A percentile compares a stretch with the other conserved stretches of the same genome.
phyloP scores from a whole-genome alignment of 2,329 filamentous ascomycete species.

The Bipolaris victoriae region DNA sequence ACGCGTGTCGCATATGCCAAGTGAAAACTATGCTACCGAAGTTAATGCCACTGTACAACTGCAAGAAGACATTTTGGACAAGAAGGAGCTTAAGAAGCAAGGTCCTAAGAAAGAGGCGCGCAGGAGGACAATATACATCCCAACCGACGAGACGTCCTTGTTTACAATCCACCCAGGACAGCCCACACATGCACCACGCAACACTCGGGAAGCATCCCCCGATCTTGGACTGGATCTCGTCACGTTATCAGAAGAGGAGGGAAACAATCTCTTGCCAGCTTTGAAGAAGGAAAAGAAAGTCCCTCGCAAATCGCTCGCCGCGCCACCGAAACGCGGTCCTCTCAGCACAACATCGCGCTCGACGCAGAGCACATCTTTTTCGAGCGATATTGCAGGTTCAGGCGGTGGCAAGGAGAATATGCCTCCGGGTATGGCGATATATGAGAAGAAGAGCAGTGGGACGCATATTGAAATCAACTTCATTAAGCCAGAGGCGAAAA shows the following conservation, averaged over 20 bases:
- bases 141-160: constrained; percentile 58
- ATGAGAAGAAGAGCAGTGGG: constrained; percentile 33
- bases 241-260: constrained; percentile 48
- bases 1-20: constrained; percentile 45
- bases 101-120: constrained; percentile 50
- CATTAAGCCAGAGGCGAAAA: constrained; percentile 35
- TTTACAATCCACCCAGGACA: constrained; percentile 60
- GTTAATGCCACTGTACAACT: constrained; percentile 39
- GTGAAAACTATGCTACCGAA: constrained; percentile 32
- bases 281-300: constrained; percentile 43
- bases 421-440: constrained; percentile 56
- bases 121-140: constrained; percentile 59
- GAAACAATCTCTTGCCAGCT: constrained; percentile 35
- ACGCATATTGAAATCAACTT: constrained; percentile 44
- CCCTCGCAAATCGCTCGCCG: constrained; percentile 52
- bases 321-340: constrained; percentile 57
- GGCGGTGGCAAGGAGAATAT: constrained; percentile 69
- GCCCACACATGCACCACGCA: constrained; percentile 33
- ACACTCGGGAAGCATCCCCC: constrained; percentile 41
- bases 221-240: constrained; percentile 48
- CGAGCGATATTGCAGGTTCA: constrained; percentile 57
- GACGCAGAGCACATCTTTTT: constrained; percentile 51
- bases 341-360: constrained; percentile 52
- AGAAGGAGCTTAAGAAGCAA: constrained; percentile 40
- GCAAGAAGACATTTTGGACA: constrained; percentile 39